These are phyloP conservation scores for Linnemannia zychae DNA, from an alignment of 192 early-diverging fungal species.

Conservation along the genomic window DNA sequence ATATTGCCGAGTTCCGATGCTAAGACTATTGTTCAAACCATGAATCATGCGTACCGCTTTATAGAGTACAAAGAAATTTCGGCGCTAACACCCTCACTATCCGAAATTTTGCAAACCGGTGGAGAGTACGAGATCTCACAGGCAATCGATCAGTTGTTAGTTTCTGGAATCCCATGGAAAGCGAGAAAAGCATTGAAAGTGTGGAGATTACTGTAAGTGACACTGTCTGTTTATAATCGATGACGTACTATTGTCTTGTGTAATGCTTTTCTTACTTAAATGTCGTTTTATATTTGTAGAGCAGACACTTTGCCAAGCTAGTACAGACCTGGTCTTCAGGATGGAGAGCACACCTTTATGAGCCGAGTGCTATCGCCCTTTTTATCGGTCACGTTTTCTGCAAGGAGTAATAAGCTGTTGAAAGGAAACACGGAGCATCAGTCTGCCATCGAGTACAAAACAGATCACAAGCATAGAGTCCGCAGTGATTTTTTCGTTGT, in stretches of 20 bases:
- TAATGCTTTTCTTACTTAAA: background rate
- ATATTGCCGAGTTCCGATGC: background rate
- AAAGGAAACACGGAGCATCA: slow-evolving; percentile 22
- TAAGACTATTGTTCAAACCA: background rate
- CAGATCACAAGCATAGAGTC: slow-evolving; percentile 16
- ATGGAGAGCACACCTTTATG: slow-evolving; percentile 31
- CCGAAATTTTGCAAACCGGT: background rate
- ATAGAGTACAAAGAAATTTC: background rate
- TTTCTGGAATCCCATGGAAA: background rate
- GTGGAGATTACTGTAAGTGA: slow-evolving; percentile 10
- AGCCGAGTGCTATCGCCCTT: slow-evolving; percentile 17
- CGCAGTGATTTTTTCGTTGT: slow-evolving; percentile 24
- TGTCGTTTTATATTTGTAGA: slow-evolving; percentile 10
- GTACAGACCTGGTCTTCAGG: background rate
- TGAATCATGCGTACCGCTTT: background rate
- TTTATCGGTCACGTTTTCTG: slow-evolving; percentile 30
- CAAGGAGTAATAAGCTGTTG: slow-evolving; percentile 9
- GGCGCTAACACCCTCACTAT: background rate
- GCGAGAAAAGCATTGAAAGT: slow-evolving; percentile 9
- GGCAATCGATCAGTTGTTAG: background rate
- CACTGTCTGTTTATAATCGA: background rate
- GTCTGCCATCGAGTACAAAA: slow-evolving; percentile 24
- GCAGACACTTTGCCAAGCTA: slow-evolving; percentile 14
- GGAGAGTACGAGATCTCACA: background rate
- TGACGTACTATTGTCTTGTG: background rate